Base-by-base conservation (phyloP, 345 rosid genomes). In the Boechera divaricarpa region DNA sequence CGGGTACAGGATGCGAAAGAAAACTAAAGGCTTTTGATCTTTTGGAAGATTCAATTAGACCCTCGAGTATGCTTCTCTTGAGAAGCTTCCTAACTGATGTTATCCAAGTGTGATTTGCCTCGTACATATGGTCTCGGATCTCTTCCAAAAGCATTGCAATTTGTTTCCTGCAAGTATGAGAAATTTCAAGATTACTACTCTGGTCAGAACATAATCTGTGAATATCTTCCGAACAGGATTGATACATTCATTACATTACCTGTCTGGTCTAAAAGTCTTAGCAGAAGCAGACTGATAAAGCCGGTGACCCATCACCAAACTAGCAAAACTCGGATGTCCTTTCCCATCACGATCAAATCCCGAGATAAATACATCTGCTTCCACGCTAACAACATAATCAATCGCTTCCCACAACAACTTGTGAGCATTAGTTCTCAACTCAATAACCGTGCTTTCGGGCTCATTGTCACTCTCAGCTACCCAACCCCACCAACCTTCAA, bases 401-500 rank as follows among this genome's bases (percentile, higher is more conserved):
- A 94, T 87, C 7, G 97, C 98, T 77, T 94, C 97, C 98, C 98
- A 94, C 29, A 94, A 82, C 69, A 94, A 75, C 79, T 94, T 94
- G 74, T 94, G 98, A 60, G 98, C 98, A 81, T 90, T 92, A 62
- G 94, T 94, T 81, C 98, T 89, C 88, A 94, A 73, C 83, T 94
- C 98, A 71, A 92, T 86, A 55, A 94, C 98, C 0, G 98, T 90
- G 77, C 92, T 94, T 78, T 94, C 98, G 4, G 98, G 98, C 82
- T 94, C 98, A 55, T 94, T 89, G 81, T 94, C 98, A 74, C 98
- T 92, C 84, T 94, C 98, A 21, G 98, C 98, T 67, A 94, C 98
- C 98, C 98, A 94, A 74, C 98, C 98, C 98, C 98, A 94, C 98
- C 98, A 94, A 47, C 98, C 98, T 83, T 94, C 97, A 32, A 92